Evolutionary conservation across 306 rosid genomes (phyloP), one percentile per base, ranked within the genome.

Genomic region (Corylus avellana): DNA sequence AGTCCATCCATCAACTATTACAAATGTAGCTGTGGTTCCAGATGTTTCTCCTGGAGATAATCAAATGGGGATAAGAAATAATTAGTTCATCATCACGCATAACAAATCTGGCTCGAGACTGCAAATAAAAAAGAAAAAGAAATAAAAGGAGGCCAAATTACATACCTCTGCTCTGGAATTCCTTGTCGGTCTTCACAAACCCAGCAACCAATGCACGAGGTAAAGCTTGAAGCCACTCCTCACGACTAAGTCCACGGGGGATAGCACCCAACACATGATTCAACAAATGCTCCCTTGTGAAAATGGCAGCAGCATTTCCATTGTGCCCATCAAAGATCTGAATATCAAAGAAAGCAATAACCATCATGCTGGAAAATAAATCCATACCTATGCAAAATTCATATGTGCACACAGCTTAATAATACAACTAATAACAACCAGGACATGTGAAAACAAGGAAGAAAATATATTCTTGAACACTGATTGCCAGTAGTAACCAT

Each of bases 261-360:
- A 92, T 82, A 20, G 98, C 98, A 70, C 98, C 86, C 86, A 95
- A 49, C 66, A 95, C 98, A 78, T 95, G 97, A 82, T 83, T 92
- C 87, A 95, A 84, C 89, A 95, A 86, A 74, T 92, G 78, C 85
- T 95, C 98, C 84, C 86, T 89, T 0, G 97, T 82, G 78, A 63
- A 95, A 84, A 92, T 80, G 53, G 98, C 98, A 4, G 98, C 98
- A 55, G 98, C 97, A 77, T 92, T 92, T 84, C 98, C 98, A 64
- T 95, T 95, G 89, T 95, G 98, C 73, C 98, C 98, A 78, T 95
- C 98, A 90, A 92, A 92, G 80, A 95, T 89, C 98, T 95, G 88
- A 75, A 75, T 79, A 84, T 78, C 53, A 64, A 59, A 62, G 77
- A 50, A 81, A 75, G n/a, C 61, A 58, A 80, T 58, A 39, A 77